Conservation (phyloP, 1,284 basidiomycete species). For the Malassezia nana region DNA sequence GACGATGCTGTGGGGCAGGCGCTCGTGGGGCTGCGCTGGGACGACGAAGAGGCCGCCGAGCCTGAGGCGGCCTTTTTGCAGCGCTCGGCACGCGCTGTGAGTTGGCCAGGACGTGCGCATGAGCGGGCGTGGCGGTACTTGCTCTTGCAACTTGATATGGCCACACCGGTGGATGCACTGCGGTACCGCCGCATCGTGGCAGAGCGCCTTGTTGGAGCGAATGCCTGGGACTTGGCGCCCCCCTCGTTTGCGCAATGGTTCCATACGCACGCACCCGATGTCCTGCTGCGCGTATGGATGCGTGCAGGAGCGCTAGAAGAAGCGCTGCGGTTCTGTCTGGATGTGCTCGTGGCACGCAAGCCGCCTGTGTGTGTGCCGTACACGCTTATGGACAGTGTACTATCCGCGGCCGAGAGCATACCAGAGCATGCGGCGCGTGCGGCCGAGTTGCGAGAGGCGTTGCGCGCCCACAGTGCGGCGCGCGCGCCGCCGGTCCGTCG, state of each 20-base stretch:
- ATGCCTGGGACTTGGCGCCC: slow-evolving; percentile 59
- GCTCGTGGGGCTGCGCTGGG: background rate
- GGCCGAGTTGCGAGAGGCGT: background rate
- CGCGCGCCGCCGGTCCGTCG: background rate
- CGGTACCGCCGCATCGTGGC: slow-evolving; percentile 8
- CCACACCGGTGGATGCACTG: slow-evolving; percentile 55
- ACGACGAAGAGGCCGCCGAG: slow-evolving; percentile 14
- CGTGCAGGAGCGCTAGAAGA: slow-evolving; percentile 68
- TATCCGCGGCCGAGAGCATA: background rate
- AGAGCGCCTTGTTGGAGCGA: slow-evolving; percentile 58
- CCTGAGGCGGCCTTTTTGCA: slow-evolving; percentile 28
- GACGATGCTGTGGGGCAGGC: background rate
- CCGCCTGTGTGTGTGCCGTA: slow-evolving; percentile 7
- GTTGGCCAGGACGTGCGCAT: slow-evolving; percentile 69
- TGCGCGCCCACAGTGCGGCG: background rate
- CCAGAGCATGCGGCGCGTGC: background rate
- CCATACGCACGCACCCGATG: slow-evolving; percentile 64
- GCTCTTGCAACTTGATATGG: slow-evolving; percentile 63
- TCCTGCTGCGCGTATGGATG: slow-evolving; percentile 64
- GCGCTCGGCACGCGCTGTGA: slow-evolving; percentile 49
- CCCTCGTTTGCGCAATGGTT: slow-evolving; percentile 69
- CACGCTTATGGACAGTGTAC: slow-evolving; percentile 14
- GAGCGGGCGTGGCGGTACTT: slow-evolving; percentile 82
- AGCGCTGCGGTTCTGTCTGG: slow-evolving; percentile 60
- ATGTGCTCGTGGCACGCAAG: background rate